Evolutionary conservation across 1,284 basidiomycete genomes (phyloP), one percentile per base, ranked within the genome.

Genomic region (Earliella scabrosa): DNA sequence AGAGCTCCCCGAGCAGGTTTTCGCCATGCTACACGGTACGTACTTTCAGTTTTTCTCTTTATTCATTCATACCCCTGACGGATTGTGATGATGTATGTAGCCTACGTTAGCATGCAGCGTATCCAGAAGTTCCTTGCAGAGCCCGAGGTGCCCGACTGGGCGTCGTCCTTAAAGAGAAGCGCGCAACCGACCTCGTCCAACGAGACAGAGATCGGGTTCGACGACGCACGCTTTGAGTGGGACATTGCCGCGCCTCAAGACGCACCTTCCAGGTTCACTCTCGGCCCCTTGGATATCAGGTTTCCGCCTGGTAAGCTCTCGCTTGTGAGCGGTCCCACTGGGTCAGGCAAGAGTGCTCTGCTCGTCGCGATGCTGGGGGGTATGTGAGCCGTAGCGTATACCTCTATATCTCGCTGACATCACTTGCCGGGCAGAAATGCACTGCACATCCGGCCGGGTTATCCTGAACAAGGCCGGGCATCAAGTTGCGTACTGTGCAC

Each of bases 341-440:
- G 91, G 0, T 86, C 87, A 0, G 92, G 92, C 0, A 95, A 95
- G 75, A 88, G 84, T 34, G 87, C 88, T 0, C 64, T 92, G 11
- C 72, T 92, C 38, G 77, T 80, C 16, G 87, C 88, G n/a, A 71
- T 85, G 48, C 76, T 86, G 10, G 87, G 87, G 69, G 86, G 86
- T 86, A 59, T 39, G 77, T 67, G 27, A 18, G 11, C n/a, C n/a
- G n/a, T 32, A 16, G 14, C 4, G 2, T n/a, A 11, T 41, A 3
- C 11, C 16, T 13, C 10, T 9, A 14, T 18, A 2, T 13, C 16
- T 38, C 14, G 10, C 36, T 29, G 32, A 26, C 45, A 48, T 35
- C 20, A 9, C 23, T 8, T 11, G 20, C 9, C 20, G 11, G 24
- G 40, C 45, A 88, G 91, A 93, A 69, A 87, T 92, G 85, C 79